Evolutionary conservation across 2,329 filamentous ascomycete genomes (phyloP), one percentile per base, ranked within the genome.

Genomic region (Xylaria sp.): DNA sequence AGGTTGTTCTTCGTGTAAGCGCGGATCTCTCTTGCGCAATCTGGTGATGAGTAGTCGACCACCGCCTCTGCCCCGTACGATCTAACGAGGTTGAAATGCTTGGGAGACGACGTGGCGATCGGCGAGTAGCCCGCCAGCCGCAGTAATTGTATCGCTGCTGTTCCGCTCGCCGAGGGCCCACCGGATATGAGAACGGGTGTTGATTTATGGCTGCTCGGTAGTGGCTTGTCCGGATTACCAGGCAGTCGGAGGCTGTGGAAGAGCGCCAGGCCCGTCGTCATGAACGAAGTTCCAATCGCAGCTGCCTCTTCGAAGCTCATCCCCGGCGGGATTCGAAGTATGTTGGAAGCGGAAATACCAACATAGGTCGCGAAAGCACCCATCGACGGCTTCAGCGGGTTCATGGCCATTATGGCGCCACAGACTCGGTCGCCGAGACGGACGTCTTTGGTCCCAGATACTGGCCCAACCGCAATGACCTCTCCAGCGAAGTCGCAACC

Each of bases 11-110:
- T n/a, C 7, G 68, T 67, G 9, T 13, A 33, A 1, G 86, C 55
- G 82, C 84, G 9, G 18, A 67, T 67, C 3, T 67, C 65, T 5
- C 9, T 23, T 1, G 33, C 60, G 46, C 60, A 64, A 7, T 43
- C 51, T 2, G 65, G 54, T 1, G 43, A 54, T 1, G 48, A 23
- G 13, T 67, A 67, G 28, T 67, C 65, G 25, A 67, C 60, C 5
- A n/a, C 31, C 2, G 13, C n/a, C 4, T 20, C 46, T 20, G 60
- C 60, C 12, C 60, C 60, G 7, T 51, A 62, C 3, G 41, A 56
- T 15, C 52, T 25, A 41, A 67, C 20, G 10, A 23, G 31, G n/a
- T 56, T 51, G 13, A 49, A 51, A 28, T 57, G 62, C 8, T 43
- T 18, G 4, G 58, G 57, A 4, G 58, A 62, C 10, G 58, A 67